These are phyloP conservation scores for Vitis amurensis DNA, from an alignment of 164 flowering plant genomes.

Conservation along the genomic window DNA sequence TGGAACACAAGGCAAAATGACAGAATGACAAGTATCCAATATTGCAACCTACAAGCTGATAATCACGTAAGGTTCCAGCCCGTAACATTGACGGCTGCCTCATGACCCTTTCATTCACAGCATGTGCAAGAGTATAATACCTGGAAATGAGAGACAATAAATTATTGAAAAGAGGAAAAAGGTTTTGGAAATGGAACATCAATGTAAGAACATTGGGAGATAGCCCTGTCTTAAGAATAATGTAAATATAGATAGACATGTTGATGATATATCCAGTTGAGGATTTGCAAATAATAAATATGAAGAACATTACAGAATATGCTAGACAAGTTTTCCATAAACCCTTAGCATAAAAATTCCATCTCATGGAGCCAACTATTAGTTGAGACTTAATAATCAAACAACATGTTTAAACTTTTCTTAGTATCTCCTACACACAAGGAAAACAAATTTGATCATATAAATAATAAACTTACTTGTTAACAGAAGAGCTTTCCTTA, in stretches of 20 bases:
- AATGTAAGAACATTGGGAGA: not conserved
- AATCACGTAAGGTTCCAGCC: conserved; percentile 89
- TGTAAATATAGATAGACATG: not conserved
- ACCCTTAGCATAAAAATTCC: too few relatives aligned
- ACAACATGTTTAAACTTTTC: not conserved
- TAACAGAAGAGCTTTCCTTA: conserved; percentile 76
- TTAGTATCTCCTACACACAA: not conserved
- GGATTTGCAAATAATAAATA: not conserved
- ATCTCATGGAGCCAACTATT: not conserved
- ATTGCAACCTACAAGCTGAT: conserved; percentile 88
- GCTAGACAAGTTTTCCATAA: not conserved
- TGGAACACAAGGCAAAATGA: not conserved
- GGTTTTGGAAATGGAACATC: not conserved
- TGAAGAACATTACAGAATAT: not conserved
- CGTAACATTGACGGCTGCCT: conserved; percentile 97
- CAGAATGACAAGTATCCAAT: conserved; percentile 7
- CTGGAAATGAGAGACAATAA: conserved; percentile 29
- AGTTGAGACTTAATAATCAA: not conserved
- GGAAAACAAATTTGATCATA: too few relatives aligned
- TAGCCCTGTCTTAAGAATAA: not conserved
- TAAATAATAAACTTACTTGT: conserved; percentile 57
- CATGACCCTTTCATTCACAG: conserved; percentile 83
- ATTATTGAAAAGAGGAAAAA: not conserved
- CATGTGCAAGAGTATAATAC: conserved; percentile 97
- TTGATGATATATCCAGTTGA: not conserved